These are phyloP conservation scores for Populus ilicifolia DNA, from an alignment of 345 rosid species.

Conservation along the genomic window DNA sequence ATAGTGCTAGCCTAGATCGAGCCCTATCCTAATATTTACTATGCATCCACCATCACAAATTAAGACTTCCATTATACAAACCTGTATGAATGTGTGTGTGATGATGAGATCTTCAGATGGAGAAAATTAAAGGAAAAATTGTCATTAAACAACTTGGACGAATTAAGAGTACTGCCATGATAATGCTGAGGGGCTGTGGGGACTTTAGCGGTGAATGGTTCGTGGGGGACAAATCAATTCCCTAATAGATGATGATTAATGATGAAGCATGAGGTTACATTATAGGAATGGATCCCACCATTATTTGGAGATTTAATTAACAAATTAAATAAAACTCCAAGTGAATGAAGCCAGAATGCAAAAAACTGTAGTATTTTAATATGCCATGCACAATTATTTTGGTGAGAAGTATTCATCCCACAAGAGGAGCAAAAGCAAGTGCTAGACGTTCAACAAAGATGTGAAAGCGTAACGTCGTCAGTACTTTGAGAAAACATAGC, in stretches of 20 bases:
- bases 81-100: no score
- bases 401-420: no score
- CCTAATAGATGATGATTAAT: constrained; percentile 12
- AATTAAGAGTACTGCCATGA: not conserved
- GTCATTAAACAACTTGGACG: not conserved
- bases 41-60: not conserved
- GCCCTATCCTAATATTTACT: no score
- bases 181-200: not conserved
- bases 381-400: no score
- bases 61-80: not conserved
- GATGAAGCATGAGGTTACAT: constrained; percentile 24
- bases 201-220: not conserved
- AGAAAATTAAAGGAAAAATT: not conserved
- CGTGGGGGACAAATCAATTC: constrained; percentile 22
- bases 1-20: no score
- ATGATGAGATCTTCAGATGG: no score
- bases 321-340: not conserved
- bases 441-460: no score
- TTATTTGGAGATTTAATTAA: not conserved
- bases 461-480: no score
- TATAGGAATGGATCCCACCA: constrained; percentile 3
- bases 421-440: no score
- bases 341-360: not conserved
- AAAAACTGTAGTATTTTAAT: not conserved
- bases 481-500: no score